A percentile compares a stretch with the other conserved stretches of the same genome.
Conservation (phyloP, 257 asterid genomes). For the Nicotiana otophora region DNA sequence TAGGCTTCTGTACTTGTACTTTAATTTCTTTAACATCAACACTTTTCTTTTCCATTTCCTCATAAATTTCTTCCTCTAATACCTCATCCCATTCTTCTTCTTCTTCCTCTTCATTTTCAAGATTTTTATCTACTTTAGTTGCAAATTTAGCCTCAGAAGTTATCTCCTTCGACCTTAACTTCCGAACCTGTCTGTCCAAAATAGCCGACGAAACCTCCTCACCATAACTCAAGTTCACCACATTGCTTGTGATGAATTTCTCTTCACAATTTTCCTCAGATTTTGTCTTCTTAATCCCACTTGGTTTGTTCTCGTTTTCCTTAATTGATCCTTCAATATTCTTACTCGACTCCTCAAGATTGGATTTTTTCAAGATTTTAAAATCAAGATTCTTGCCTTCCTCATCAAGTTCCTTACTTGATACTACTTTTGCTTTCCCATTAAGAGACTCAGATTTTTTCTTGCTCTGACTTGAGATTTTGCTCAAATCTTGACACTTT, state of each 20-base stretch:
- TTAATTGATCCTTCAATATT: constrained; percentile 12
- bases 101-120: constrained; percentile 11
- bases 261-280: constrained; percentile 59
- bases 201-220: too few relatives aligned
- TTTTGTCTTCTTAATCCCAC: constrained; percentile 23
- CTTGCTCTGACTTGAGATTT: neutral
- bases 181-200: too few relatives aligned
- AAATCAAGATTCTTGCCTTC: neutral
- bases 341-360: neutral
- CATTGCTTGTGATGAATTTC: constrained; percentile 40
- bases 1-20: constrained; percentile 22
- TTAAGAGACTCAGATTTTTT: constrained; percentile 17
- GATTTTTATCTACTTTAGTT: constrained; percentile 13
- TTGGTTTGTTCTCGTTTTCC: constrained; percentile 8
- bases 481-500: neutral
- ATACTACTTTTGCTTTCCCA: constrained; percentile 1
- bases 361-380: neutral
- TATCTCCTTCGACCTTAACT: too few relatives aligned
- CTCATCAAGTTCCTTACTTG: constrained; percentile 11
- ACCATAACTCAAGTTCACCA: neutral
- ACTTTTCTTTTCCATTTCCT: constrained; percentile 30
- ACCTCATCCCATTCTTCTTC: constrained; percentile 23
- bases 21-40: constrained; percentile 33
- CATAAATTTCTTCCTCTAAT: constrained; percentile 25
- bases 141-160: constrained; percentile 18